Conservation (phyloP, 805 yeast genomes). For the Blastobotrys muscicola region DNA sequence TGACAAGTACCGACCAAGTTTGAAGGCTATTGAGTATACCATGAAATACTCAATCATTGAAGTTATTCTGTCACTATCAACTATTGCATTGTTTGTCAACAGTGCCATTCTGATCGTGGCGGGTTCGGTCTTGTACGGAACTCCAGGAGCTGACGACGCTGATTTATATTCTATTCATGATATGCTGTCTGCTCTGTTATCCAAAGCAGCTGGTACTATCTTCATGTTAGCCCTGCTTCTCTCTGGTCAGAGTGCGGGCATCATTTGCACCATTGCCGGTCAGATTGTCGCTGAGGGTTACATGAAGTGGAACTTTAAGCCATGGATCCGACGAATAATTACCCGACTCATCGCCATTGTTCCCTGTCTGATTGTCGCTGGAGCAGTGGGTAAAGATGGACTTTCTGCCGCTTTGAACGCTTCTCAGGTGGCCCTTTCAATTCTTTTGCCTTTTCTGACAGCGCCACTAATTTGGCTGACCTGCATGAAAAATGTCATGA, state of each 20-base stretch:
- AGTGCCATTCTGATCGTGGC: slow-evolving; percentile 74
- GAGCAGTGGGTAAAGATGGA: slow-evolving; percentile 65
- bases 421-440: slow-evolving; percentile 78
- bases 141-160: slow-evolving; percentile 63
- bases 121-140: slow-evolving; percentile 64
- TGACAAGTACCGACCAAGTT: slow-evolving; percentile 55
- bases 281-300: slow-evolving; percentile 91
- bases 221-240: slow-evolving; percentile 78
- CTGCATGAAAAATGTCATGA: slow-evolving; percentile 59
- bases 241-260: slow-evolving; percentile 86
- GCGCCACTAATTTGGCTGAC: slow-evolving; percentile 85
- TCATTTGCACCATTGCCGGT: slow-evolving; percentile 89
- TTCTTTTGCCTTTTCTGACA: slow-evolving; percentile 71
- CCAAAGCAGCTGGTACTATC: slow-evolving; percentile 71
- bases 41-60: slow-evolving; percentile 66
- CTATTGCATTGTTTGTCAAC: slow-evolving; percentile 81
- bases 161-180: slow-evolving; percentile 72
- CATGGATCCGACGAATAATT: slow-evolving; percentile 69
- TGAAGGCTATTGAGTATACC: slow-evolving; percentile 62
- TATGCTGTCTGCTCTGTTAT: slow-evolving; percentile 48
- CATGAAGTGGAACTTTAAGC: slow-evolving; percentile 67
- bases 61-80: slow-evolving; percentile 56
- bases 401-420: slow-evolving; percentile 63
- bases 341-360: slow-evolving; percentile 72
- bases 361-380: slow-evolving; percentile 69